Percentiles rank a stretch among this genome's conserved stretches.
phyloP scores from a whole-genome alignment of 2,329 filamentous ascomycete species.

The Colletotrichum zoysiae region DNA sequence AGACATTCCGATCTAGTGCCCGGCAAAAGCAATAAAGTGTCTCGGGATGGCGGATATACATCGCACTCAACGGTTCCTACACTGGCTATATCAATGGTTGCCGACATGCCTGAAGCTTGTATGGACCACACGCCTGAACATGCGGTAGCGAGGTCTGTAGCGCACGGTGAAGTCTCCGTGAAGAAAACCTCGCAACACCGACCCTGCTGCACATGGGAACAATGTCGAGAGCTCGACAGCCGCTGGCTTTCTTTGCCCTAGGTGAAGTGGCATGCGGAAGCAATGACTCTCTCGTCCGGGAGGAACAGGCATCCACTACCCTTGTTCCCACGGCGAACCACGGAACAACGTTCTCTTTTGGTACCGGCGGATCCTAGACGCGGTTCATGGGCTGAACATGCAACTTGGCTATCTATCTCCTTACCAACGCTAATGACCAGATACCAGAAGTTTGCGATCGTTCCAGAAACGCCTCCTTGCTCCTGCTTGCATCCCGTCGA shows the following conservation, averaged over 20 bases:
- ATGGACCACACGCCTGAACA: background rate
- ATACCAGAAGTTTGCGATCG: too few relatives aligned
- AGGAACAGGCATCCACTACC: background rate
- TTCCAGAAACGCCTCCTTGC: background rate
- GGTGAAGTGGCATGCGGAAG: background rate
- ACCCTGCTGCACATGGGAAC: background rate
- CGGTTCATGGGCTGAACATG: background rate
- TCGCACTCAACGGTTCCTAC: background rate
- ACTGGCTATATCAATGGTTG: background rate
- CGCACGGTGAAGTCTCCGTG: background rate
- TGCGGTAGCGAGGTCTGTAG: constrained; percentile 2
- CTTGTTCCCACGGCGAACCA: background rate
- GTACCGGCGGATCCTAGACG: too few relatives aligned
- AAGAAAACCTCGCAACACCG: background rate
- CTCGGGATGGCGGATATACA: background rate
- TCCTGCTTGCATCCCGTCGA: too few relatives aligned
- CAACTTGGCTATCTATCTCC: background rate
- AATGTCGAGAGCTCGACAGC: background rate
- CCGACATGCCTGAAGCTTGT: background rate
- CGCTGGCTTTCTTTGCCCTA: background rate
- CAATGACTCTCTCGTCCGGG: background rate
- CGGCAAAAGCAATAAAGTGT: constrained; percentile 6
- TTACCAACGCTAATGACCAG: background rate
- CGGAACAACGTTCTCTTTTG: background rate
- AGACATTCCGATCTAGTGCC: background rate